Evolutionary conservation across 2,329 filamentous ascomycete species (phyloP).

Genomic region (Aspergillus carbonarius): DNA sequence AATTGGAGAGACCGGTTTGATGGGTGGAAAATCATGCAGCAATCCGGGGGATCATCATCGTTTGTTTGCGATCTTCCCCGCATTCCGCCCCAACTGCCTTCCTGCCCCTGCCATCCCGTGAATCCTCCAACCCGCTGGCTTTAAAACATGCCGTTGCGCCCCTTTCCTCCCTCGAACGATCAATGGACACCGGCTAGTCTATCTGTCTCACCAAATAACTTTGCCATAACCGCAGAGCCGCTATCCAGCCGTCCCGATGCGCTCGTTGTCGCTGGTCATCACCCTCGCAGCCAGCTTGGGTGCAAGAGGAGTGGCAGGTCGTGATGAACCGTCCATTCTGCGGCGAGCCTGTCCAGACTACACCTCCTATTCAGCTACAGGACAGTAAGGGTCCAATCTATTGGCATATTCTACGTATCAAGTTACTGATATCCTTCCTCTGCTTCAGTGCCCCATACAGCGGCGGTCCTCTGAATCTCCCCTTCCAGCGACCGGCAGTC

Average conservation of each 20-base stretch:
- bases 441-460: conserved; percentile 70
- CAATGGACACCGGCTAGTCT: not conserved
- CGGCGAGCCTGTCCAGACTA: conserved; percentile 65
- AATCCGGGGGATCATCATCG: not conserved
- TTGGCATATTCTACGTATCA: not conserved
- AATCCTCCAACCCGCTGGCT: not conserved
- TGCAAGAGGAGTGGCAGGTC: conserved; percentile 15
- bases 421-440: not conserved
- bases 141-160: not conserved
- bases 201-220: not conserved
- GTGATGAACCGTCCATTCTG: conserved; percentile 29
- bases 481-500: conserved; percentile 78
- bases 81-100: conserved; percentile 6
- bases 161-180: not conserved
- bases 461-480: conserved; percentile 72
- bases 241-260: conserved; percentile 6
- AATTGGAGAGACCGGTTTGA: not conserved
- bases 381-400: conserved; percentile 53
- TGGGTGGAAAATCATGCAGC: not conserved
- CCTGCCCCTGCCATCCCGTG: not conserved
- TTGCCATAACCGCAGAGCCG: not conserved
- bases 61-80: conserved; percentile 13
- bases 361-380: conserved; percentile 56
- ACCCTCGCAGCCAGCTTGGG: conserved; percentile 14
- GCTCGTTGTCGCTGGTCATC: conserved; percentile 14